Conservation (phyloP, 2,329 filamentous ascomycete genomes). For the Talaromyces sp. region DNA sequence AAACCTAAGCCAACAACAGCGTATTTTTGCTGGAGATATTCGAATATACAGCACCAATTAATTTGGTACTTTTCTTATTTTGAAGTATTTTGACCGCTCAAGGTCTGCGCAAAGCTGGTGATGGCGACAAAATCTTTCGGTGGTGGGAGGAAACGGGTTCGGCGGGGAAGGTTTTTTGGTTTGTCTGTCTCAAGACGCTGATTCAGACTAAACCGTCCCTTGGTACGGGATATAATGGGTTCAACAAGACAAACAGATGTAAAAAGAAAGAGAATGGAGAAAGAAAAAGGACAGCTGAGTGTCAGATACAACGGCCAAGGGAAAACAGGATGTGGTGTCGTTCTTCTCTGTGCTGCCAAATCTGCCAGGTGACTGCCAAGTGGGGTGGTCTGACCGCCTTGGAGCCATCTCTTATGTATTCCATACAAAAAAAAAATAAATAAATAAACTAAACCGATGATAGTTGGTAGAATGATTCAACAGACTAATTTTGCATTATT, state of each 20-base stretch:
- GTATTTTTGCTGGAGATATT: not conserved
- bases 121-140: conserved; percentile 9
- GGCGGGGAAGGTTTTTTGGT: conserved; percentile 15
- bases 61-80: not conserved
- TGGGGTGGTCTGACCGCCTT: conserved; percentile 12
- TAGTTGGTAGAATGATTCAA: too few species aligned
- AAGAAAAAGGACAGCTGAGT: not conserved
- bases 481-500: too few species aligned
- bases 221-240: not conserved
- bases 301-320: not conserved
- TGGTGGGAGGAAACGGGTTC: conserved; percentile 12
- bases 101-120: conserved; percentile 6
- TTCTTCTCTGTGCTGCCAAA: not conserved
- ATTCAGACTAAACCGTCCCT: not conserved
- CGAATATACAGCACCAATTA: not conserved
- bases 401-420: not conserved
- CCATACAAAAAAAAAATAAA: too few species aligned
- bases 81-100: not conserved
- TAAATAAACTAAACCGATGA: too few species aligned
- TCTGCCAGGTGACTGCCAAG: conserved; percentile 10
- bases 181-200: not conserved
- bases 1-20: not conserved
- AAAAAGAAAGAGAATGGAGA: not conserved
- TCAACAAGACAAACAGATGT: not conserved
- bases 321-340: not conserved